phyloP scores from a whole-genome alignment of 768 basidiomycete species.

The Epithele typhae region DNA sequence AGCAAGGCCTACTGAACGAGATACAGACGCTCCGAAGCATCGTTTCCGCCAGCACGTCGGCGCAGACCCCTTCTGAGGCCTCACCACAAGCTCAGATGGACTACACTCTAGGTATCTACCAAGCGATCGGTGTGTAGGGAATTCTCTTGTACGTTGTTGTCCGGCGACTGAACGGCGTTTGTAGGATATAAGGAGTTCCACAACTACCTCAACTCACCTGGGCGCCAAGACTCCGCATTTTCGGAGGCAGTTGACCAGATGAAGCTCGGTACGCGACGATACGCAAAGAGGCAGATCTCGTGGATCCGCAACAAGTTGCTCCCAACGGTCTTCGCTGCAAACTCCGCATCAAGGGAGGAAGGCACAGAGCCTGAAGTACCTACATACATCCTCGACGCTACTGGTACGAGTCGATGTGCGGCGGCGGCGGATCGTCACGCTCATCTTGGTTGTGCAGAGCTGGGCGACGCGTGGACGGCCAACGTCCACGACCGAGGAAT shows the following conservation, averaged over 20 bases:
- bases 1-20: conserved; percentile 82
- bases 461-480: conserved; percentile 53
- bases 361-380: conserved; percentile 30
- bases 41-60: conserved; percentile 7
- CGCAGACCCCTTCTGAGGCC: not conserved
- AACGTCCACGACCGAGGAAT: conserved; percentile 52
- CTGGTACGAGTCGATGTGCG: conserved; percentile 37
- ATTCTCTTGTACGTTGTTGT: not conserved
- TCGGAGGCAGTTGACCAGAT: conserved; percentile 63
- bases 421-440: too few relatives aligned
- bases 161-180: not conserved
- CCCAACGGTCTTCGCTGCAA: conserved; percentile 58
- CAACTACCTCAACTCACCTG: conserved; percentile 48
- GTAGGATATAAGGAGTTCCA: conserved; percentile 92
- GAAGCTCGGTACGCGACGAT: conserved; percentile 85
- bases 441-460: conserved; percentile 27
- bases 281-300: conserved; percentile 85
- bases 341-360: conserved; percentile 20
- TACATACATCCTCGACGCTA: conserved; percentile 66
- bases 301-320: conserved; percentile 92
- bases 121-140: conserved; percentile 74
- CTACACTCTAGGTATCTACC: conserved; percentile 85
- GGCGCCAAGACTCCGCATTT: conserved; percentile 38
- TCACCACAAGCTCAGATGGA: conserved; percentile 29
- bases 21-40: conserved; percentile 48